A percentile compares a stretch with the other conserved stretches of the same genome.
These are phyloP conservation scores for Neurospora tetraspora DNA, from an alignment of 495 filamentous ascomycete genomes.

Conservation along the genomic window DNA sequence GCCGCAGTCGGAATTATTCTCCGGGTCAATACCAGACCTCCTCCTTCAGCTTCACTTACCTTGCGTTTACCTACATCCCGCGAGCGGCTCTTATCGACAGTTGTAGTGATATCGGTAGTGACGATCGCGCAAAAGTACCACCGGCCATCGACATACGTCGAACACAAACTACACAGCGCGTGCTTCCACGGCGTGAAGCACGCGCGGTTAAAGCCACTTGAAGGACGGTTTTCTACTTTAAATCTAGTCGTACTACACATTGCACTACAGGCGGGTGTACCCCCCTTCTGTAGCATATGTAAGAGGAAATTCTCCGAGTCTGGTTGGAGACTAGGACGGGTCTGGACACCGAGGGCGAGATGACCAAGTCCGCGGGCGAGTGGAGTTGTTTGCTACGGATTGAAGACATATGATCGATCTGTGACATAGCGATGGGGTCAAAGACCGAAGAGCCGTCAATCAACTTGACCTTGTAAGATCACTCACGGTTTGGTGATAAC, in stretches of 20 bases:
- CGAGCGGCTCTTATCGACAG: too few relatives aligned
- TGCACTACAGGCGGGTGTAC: not conserved
- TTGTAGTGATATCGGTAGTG: not conserved
- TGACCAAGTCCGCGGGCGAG: too few relatives aligned
- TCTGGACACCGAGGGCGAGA: not conserved
- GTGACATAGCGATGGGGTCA: too few relatives aligned
- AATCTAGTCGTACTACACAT: not conserved
- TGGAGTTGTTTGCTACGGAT: too few relatives aligned
- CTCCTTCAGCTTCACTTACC: too few relatives aligned
- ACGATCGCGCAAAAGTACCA: not conserved
- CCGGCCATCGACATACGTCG: not conserved
- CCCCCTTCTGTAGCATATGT: not conserved
- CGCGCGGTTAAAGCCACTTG: not conserved
- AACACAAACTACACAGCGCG: not conserved
- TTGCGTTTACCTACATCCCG: too few relatives aligned
- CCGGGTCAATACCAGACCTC: too few relatives aligned
- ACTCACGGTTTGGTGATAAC: too few relatives aligned
- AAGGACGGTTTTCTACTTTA: not conserved
- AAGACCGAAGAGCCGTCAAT: too few relatives aligned
- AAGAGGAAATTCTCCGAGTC: not conserved
- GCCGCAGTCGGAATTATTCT: too few relatives aligned
- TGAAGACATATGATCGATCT: too few relatives aligned
- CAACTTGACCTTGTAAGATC: too few relatives aligned
- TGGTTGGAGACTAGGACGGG: not conserved
- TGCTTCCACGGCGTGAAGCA: not conserved